Conservation (phyloP, 2,329 filamentous ascomycete genomes). For the Ophiobolus disseminans region DNA sequence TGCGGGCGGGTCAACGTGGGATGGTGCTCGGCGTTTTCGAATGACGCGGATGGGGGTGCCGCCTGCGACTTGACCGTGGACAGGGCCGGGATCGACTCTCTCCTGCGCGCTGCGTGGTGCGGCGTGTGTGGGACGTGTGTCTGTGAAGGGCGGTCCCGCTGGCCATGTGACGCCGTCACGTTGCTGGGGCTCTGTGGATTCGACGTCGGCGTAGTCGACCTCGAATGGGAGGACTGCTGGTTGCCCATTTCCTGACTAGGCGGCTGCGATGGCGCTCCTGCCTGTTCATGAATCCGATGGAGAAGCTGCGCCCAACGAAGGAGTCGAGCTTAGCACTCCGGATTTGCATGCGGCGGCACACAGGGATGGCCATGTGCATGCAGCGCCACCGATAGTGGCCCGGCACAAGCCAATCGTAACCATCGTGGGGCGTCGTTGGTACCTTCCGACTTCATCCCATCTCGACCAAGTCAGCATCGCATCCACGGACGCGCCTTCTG, state of each 20-base stretch:
- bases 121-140: constrained; percentile 31
- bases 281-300: neutral
- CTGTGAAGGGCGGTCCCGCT: constrained; percentile 51
- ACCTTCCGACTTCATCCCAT: neutral
- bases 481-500: neutral
- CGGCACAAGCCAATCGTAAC: constrained; percentile 24
- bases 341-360: constrained; percentile 24
- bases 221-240: constrained; percentile 33
- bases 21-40: constrained; percentile 46
- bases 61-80: constrained; percentile 46
- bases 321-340: constrained; percentile 17
- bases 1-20: constrained; percentile 32
- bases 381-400: constrained; percentile 25
- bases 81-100: constrained; percentile 51
- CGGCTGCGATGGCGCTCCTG: constrained; percentile 2
- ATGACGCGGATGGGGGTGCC: constrained; percentile 47
- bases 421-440: constrained; percentile 10
- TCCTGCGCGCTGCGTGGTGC: constrained; percentile 41
- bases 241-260: constrained; percentile 40
- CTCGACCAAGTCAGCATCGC: neutral
- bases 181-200: constrained; percentile 34
- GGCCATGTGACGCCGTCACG: constrained; percentile 15
- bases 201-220: constrained; percentile 29
- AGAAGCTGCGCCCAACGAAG: neutral
- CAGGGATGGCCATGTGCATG: constrained; percentile 28